These are phyloP conservation scores for Hypoxylon sp. DNA, from an alignment of 2,329 filamentous ascomycete species.

Conservation along the genomic window DNA sequence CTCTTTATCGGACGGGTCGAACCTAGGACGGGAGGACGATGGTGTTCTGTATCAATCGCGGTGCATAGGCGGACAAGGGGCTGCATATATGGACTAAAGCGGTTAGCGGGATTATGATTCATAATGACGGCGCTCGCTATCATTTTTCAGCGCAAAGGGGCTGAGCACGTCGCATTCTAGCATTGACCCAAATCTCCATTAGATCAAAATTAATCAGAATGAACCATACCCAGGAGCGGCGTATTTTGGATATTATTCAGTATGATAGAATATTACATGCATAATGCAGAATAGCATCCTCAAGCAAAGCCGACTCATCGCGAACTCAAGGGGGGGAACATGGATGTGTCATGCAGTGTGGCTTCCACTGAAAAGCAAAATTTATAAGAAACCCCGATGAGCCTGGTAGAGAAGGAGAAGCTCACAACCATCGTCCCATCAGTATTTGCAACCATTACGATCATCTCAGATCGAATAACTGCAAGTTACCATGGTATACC, in stretches of 20 bases:
- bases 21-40: background rate
- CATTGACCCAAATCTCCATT: background rate
- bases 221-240: background rate
- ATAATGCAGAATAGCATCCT: background rate
- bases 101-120: conserved; percentile 20
- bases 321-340: background rate
- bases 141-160: conserved; percentile 14
- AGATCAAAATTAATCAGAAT: conserved; percentile 16
- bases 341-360: background rate
- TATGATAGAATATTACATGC: background rate
- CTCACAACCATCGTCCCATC: background rate
- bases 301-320: background rate
- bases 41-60: background rate
- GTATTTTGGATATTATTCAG: background rate
- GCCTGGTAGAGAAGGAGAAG: background rate
- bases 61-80: background rate
- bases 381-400: conserved; percentile 8
- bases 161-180: conserved; percentile 6
- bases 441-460: background rate
- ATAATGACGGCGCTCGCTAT: conserved; percentile 10
- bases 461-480: background rate
- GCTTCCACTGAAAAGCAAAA: background rate
- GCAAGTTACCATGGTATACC: conserved; percentile 37
- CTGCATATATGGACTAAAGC: background rate
- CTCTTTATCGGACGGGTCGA: background rate